phyloP scores from a whole-genome alignment of 768 basidiomycete species.

The Calvatia gigantea region DNA sequence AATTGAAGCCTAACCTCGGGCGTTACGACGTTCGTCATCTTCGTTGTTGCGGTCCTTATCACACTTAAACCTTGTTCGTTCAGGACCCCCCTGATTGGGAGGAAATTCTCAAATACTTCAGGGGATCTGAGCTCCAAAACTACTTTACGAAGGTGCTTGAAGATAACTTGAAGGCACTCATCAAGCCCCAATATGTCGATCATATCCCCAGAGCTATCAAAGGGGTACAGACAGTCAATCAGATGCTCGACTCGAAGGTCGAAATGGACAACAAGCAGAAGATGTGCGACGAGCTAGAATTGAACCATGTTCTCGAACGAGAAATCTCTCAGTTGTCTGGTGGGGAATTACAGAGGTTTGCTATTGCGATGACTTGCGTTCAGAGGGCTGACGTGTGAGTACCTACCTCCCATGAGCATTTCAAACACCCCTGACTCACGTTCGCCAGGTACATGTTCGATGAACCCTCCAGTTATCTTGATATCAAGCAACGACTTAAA shows the following conservation, averaged over 20 bases:
- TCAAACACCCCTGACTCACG: background rate
- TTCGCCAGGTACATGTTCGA: conserved; percentile 90
- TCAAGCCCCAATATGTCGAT: conserved; percentile 99
- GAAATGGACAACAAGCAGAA: conserved; percentile 87
- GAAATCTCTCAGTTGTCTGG: conserved; percentile 87
- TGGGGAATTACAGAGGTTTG: conserved; percentile 97
- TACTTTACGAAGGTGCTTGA: conserved; percentile 99
- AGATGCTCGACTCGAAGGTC: conserved; percentile 91
- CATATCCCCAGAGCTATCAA: conserved; percentile 98
- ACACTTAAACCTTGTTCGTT: conserved; percentile 3
- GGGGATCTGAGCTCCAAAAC: conserved; percentile 97
- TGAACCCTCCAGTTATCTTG: conserved; percentile 97
- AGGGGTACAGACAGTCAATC: conserved; percentile 75
- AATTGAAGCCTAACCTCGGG: conserved; percentile 96
- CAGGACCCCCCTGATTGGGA: conserved; percentile 99
- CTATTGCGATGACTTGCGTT: conserved; percentile 96
- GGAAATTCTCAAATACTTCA: conserved; percentile 97
- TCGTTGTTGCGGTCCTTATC: background rate
- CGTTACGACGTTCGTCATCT: conserved; percentile 77
- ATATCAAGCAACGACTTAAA: conserved; percentile 91
- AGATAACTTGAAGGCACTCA: conserved; percentile 97
- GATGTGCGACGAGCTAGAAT: conserved; percentile 83
- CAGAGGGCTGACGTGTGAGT: conserved; percentile 93
- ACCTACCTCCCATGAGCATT: background rate
- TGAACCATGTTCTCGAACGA: conserved; percentile 82